Conservation (phyloP, 306 rosid species). For the Arachis stenosperma region DNA sequence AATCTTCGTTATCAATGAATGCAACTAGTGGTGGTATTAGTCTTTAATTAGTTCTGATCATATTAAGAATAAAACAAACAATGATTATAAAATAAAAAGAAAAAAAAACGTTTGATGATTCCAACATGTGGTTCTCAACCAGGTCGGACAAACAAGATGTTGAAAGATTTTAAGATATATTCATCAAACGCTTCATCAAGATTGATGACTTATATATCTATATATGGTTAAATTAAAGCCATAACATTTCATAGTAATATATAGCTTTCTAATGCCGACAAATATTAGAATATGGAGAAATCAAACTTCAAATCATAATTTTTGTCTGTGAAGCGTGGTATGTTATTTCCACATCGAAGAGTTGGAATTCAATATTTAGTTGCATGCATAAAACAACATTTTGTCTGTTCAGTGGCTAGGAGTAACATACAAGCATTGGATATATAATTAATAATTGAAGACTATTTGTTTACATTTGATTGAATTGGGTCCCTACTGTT, state of each 20-base stretch:
- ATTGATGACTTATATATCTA: conserved; percentile 4
- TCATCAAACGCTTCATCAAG: not conserved
- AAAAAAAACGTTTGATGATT: not conserved
- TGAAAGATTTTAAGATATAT: not conserved
- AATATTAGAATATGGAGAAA: not conserved
- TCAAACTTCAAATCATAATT: not conserved
- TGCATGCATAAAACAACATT: not conserved
- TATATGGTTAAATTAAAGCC: conserved; percentile 3
- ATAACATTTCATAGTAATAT: not conserved
- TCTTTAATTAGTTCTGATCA: not conserved
- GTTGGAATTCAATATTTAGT: not conserved
- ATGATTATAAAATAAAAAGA: not conserved
- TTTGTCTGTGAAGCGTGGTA: not conserved
- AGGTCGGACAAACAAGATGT: not conserved
- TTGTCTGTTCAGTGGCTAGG: not conserved
- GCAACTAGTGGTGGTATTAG: too few relatives aligned
- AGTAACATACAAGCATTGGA: too few relatives aligned
- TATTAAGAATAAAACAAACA: not conserved
- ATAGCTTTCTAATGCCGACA: not conserved
- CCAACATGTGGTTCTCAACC: not conserved
- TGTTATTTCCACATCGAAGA: not conserved
- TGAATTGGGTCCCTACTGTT: too few relatives aligned
- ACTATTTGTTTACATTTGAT: too few relatives aligned
- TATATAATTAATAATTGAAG: too few relatives aligned
- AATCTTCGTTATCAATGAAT: not conserved